These are phyloP conservation scores for Phaffomyces thermotolerans DNA, from an alignment of 805 yeast genomes.

Conservation along the genomic window DNA sequence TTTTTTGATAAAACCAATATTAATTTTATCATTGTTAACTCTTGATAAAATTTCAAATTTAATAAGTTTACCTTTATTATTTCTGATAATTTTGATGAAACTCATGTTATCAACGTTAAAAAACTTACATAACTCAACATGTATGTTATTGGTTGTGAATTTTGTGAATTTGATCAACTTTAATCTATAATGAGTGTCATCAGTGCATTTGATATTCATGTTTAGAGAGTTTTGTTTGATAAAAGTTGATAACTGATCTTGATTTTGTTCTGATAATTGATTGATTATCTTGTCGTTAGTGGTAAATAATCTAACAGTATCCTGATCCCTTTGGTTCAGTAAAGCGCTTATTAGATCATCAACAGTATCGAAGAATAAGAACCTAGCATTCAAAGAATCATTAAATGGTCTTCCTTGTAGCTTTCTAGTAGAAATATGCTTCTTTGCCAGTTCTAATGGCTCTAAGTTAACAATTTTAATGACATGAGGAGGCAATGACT, in stretches of 20 bases:
- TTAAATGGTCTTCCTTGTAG: constrained; percentile 26
- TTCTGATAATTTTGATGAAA: constrained; percentile 33
- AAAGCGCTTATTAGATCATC: constrained; percentile 20
- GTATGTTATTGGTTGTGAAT: constrained; percentile 15
- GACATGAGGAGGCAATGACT: constrained; percentile 14
- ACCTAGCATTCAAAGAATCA: constrained; percentile 21
- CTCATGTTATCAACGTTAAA: constrained; percentile 20
- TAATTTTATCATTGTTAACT: constrained; percentile 7
- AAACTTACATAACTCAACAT: constrained; percentile 14
- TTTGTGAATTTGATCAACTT: constrained; percentile 18
- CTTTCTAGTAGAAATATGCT: constrained; percentile 15
- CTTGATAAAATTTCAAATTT: constrained; percentile 29
- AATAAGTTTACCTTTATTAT: constrained; percentile 30
- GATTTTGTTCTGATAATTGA: neutral
- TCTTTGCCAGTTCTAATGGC: constrained; percentile 22
- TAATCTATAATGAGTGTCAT: constrained; percentile 3
- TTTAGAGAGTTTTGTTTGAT: constrained; percentile 12
- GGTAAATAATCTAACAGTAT: constrained; percentile 7
- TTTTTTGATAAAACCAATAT: constrained; percentile 27
- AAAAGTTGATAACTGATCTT: constrained; percentile 2
- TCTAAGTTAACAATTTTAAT: constrained; percentile 16
- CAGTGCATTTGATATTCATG: constrained; percentile 12
- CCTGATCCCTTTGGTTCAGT: constrained; percentile 8
- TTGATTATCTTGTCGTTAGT: neutral
- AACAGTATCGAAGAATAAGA: constrained; percentile 18